Base-by-base conservation (phyloP, 257 asterid genomes). In the Salvia hispanica region DNA sequence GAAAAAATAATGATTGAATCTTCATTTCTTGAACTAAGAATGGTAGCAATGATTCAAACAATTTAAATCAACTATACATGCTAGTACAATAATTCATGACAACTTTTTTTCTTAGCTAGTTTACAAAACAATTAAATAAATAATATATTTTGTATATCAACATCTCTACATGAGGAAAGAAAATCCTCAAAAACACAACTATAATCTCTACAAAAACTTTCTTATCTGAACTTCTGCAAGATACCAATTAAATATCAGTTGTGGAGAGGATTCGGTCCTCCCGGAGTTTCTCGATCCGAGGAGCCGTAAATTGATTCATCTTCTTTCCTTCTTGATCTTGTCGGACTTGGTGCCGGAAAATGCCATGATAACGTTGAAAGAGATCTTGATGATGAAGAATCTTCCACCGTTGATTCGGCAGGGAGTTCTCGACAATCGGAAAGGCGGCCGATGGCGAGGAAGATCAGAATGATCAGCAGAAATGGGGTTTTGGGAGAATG, bases 221-320 rank as follows among this genome's bases (percentile, higher is more conserved):
- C 37, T 53, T 51, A 31, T 67, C 64, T 44, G 58, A 37, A 45
- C 16, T 21, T 21, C 25, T 21, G 18, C n/a, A 36, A 36, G 6
- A 36, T 3, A 1, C 42, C 7, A 7, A 6, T 37, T 6, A 6
- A 37, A 37, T 6, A 59, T 71, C 80, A 84, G 66, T 84, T 84
- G 78, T 84, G 90, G 34, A 82, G 74, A 52, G 90, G 90, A 71
- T 84, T 84, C 2, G 87, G 87, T 9, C 90, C 90, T 18, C 85
- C 87, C 0, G 90, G 87, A 52, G 82, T 79, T 56, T 18, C 69
- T 6, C 82, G 79, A 14, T 67, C 63, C 4, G 91, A 83, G 3
- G 57, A 83, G 21, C 74, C 52, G 67, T 74, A 67, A 39, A 54
- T 67, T 0, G 74, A 58, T 14, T 75, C 81, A 13, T 50, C 61